Conservation (phyloP, 495 filamentous ascomycete species). For the Penicillium mononematosum region DNA sequence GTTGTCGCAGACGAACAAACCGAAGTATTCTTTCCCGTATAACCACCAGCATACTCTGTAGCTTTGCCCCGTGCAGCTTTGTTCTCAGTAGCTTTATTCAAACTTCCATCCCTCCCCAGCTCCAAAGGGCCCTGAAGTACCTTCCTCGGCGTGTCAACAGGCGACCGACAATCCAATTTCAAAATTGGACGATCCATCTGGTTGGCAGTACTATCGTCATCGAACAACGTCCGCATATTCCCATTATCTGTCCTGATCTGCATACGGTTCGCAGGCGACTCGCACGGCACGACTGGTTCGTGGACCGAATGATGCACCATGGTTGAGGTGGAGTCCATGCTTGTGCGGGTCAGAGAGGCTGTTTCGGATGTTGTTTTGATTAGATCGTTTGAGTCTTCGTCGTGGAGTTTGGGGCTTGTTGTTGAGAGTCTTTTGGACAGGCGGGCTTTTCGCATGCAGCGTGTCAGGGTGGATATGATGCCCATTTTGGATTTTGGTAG, state of each 20-base stretch:
- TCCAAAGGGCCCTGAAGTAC: constrained; percentile 18
- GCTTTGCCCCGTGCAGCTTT: too few relatives aligned
- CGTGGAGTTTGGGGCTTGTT: constrained; percentile 16
- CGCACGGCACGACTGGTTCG: constrained; percentile 15
- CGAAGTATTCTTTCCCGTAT: not conserved
- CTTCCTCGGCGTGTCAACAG: constrained; percentile 14
- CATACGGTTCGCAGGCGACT: constrained; percentile 15
- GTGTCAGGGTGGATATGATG: constrained; percentile 23
- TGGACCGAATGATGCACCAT: constrained; percentile 16
- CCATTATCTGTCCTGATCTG: constrained; percentile 13
- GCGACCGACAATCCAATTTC: constrained; percentile 19
- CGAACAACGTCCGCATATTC: constrained; percentile 20
- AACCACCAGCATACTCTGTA: not conserved
- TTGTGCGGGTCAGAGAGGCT: constrained; percentile 15
- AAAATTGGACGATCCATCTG: constrained; percentile 16
- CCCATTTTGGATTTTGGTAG: constrained; percentile 21
- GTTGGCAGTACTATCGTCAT: constrained; percentile 3
- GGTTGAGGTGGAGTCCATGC: constrained; percentile 19
- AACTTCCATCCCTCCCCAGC: not conserved
- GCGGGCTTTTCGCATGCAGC: constrained; percentile 20
- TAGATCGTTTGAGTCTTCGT: constrained; percentile 29
- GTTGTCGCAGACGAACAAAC: not conserved
- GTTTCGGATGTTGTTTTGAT: constrained; percentile 21
- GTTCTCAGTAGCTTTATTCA: too few relatives aligned
- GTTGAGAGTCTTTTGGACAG: constrained; percentile 21